phyloP scores from a whole-genome alignment of 345 rosid species.

The Sonneratia caseolaris region DNA sequence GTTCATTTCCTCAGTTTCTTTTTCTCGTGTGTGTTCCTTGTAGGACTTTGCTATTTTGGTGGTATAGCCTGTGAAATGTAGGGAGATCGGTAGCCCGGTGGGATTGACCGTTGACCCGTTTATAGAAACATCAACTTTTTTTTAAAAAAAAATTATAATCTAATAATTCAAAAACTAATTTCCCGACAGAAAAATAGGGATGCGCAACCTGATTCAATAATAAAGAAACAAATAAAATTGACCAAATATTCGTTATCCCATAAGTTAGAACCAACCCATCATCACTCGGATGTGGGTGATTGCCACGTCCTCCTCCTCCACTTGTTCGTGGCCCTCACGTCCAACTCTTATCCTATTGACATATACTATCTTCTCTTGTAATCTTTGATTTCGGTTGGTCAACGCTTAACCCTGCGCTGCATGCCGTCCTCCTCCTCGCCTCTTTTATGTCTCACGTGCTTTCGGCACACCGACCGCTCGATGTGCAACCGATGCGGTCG shows the following conservation, averaged over 20 bases:
- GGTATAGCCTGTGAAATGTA: conserved; percentile 1
- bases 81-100: conserved; percentile 4
- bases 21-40: not conserved
- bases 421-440: too few relatives aligned
- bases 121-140: conserved; percentile 1
- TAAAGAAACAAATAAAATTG: too few relatives aligned
- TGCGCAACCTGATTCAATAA: too few relatives aligned
- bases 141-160: conserved; percentile 1
- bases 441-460: too few relatives aligned
- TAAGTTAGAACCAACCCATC: too few relatives aligned
- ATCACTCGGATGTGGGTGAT: not conserved
- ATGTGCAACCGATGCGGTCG: too few relatives aligned
- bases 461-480: too few relatives aligned
- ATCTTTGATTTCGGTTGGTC: not conserved
- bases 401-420: not conserved
- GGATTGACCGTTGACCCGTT: conserved; percentile 9
- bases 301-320: not conserved
- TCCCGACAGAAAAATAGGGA: too few relatives aligned
- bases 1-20: not conserved
- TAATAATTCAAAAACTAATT: not conserved
- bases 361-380: too few relatives aligned
- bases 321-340: not conserved
- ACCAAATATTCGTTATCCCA: too few relatives aligned
- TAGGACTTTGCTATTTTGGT: not conserved
- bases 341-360: not conserved